These are phyloP conservation scores for Sedum album DNA, from an alignment of 164 flowering plant genomes.

Conservation along the genomic window DNA sequence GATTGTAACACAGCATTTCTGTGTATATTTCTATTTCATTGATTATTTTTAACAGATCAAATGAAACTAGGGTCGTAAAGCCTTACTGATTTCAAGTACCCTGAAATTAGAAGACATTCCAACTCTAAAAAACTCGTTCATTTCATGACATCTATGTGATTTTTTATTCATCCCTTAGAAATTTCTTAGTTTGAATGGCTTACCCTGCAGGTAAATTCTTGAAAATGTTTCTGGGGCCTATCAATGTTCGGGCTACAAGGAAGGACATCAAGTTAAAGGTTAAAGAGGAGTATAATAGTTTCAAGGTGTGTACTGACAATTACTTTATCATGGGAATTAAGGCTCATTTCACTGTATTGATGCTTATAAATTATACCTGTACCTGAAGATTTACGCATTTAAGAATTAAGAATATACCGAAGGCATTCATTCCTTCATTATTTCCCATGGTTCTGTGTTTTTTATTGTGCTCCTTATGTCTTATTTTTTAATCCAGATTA, in stretches of 20 bases:
- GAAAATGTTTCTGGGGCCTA: slow-evolving; percentile 90
- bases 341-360: not conserved
- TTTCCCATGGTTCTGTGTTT: not conserved
- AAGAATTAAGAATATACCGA: not conserved
- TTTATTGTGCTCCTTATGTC: not conserved
- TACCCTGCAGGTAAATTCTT: slow-evolving; percentile 52
- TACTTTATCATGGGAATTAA: not conserved
- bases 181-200: not conserved
- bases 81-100: not conserved
- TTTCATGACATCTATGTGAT: not conserved
- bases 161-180: not conserved
- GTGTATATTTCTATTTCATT: too few relatives aligned
- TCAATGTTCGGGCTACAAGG: slow-evolving; percentile 70
- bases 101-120: not conserved
- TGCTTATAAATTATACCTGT: not conserved
- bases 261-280: slow-evolving; percentile 86
- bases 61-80: not conserved
- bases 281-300: slow-evolving; percentile 90
- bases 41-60: not conserved
- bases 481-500: not conserved
- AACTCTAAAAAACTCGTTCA: not conserved
- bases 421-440: not conserved
- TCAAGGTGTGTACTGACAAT: slow-evolving; percentile 37
- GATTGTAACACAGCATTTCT: too few relatives aligned
- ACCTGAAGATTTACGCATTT: not conserved